These are phyloP conservation scores for Thielaviopsis euricoi DNA, from an alignment of 2,329 filamentous ascomycete genomes.

Conservation along the genomic window DNA sequence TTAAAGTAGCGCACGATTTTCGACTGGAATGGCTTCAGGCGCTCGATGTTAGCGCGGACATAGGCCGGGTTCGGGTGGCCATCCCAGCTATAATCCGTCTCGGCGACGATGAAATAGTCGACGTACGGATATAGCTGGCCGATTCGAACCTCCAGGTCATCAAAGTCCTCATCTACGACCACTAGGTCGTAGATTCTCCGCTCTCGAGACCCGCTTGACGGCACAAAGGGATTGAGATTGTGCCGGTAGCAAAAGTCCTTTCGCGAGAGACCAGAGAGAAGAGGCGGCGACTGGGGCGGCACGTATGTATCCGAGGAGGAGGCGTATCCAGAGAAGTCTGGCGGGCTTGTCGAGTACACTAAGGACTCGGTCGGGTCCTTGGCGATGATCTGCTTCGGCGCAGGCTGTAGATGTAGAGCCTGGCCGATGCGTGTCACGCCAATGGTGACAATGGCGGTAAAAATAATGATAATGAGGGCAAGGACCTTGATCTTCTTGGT, in stretches of 20 bases:
- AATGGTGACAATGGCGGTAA: neutral
- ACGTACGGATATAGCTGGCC: slow-evolving; percentile 39
- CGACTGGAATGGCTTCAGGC: slow-evolving; percentile 34
- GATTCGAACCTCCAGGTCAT: slow-evolving; percentile 49
- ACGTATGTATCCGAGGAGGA: neutral
- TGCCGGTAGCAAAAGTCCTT: slow-evolving; percentile 20
- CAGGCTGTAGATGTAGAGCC: neutral
- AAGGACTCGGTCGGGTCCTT: neutral
- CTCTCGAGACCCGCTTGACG: neutral
- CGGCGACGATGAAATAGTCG: slow-evolving; percentile 50
- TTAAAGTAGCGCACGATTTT: slow-evolving; percentile 30
- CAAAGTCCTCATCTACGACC: slow-evolving; percentile 46
- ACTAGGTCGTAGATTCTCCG: slow-evolving; percentile 39
- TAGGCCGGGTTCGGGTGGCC: slow-evolving; percentile 20
- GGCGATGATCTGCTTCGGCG: neutral
- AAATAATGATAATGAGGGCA: neutral
- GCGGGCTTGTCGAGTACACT: neutral
- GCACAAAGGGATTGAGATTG: slow-evolving; percentile 22
- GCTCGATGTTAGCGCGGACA: slow-evolving; percentile 36
- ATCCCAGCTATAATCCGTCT: slow-evolving; percentile 42
- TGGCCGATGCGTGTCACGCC: neutral
- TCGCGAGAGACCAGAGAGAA: neutral
- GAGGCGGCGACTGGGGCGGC: neutral
- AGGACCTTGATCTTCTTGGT: neutral
- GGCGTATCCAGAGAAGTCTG: neutral